Evolutionary conservation across 1,284 basidiomycete species (phyloP).

Genomic region (Ceratobasidium sp.): DNA sequence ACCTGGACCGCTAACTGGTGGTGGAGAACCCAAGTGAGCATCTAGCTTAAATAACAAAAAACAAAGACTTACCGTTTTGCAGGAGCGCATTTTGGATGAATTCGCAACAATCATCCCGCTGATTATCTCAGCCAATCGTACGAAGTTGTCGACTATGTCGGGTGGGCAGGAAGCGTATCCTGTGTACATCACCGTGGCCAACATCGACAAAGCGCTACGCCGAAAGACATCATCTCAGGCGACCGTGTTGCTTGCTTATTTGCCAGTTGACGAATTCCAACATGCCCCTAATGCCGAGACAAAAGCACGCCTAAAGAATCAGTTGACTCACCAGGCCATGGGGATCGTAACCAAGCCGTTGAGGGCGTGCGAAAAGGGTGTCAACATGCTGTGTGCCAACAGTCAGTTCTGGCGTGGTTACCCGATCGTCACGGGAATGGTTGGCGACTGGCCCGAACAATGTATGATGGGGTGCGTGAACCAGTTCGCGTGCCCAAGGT

Average conservation of each 20-base stretch:
- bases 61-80: neutral
- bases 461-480: conserved; percentile 48
- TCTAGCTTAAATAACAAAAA: too few species aligned
- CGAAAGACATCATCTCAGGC: conserved; percentile 28
- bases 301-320: conserved; percentile 13
- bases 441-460: conserved; percentile 53
- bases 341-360: conserved; percentile 44
- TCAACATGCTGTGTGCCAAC: conserved; percentile 48
- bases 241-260: conserved; percentile 36
- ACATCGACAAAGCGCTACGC: conserved; percentile 33
- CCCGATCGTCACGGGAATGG: conserved; percentile 49
- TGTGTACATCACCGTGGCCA: conserved; percentile 46
- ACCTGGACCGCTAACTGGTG: conserved; percentile 12
- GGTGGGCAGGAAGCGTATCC: conserved; percentile 48
- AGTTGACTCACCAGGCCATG: conserved; percentile 49
- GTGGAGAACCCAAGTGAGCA: conserved; percentile 11
- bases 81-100: conserved; percentile 8
- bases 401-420: conserved; percentile 4
- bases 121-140: conserved; percentile 47
- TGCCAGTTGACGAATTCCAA: conserved; percentile 33
- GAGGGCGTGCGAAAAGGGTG: conserved; percentile 45
- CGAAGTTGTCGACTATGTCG: conserved; percentile 42
- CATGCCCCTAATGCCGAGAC: neutral
- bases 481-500: conserved; percentile 35
- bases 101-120: conserved; percentile 42